Base-by-base conservation (phyloP, 148 eudicot genomes). In the Diospyros kaki region DNA sequence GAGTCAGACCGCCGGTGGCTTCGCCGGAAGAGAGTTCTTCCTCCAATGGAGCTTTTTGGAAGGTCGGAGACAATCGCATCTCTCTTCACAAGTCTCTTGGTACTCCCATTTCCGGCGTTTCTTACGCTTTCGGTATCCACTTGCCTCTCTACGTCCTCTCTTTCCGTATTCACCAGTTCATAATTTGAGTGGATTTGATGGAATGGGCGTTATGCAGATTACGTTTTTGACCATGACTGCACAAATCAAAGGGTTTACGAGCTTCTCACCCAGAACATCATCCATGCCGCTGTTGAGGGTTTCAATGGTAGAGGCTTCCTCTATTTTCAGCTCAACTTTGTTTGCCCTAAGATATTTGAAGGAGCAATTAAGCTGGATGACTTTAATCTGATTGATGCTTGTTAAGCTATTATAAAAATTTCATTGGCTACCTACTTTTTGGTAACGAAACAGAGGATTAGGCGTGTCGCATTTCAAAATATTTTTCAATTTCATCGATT, bases 201-300 rank as follows among this genome's bases (percentile, higher is more conserved):
- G 14, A 2, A 43, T 50, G 28, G n/a, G 44, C 39, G 40, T 58
- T 42, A 74, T 66, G 68, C 93, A 95, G 98, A 95, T 89, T 93
- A 92, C 71, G 97, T 95, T 69, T 92, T 95, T 70, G 98, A 92
- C 79, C 90, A 88, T 70, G 87, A 90, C 51, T 82, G 89, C 85
- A 76, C 89, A 17, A 95, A 95, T 88, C 75, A 89, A 78, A 95
- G 83, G 88, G 91, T 95, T 82, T 95, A 95, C 71, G 93, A 92
- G 74, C 94, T 90, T 72, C 91, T 95, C 48, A 92, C 94, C 40
- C 92, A 87, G 89, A 94, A 92, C 67, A 87, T 95, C 64, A 92
- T 92, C 76, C 69, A 73, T 72, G 96, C 98, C 52, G 96, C 94
- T 10, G 84, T 90, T 58, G 90, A 95, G 64, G 98, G 98, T 14